A percentile compares a stretch with the other conserved stretches of the same genome.
Evolutionary conservation across 805 yeast genomes (phyloP).

Genomic region (Starmerella floricola): DNA sequence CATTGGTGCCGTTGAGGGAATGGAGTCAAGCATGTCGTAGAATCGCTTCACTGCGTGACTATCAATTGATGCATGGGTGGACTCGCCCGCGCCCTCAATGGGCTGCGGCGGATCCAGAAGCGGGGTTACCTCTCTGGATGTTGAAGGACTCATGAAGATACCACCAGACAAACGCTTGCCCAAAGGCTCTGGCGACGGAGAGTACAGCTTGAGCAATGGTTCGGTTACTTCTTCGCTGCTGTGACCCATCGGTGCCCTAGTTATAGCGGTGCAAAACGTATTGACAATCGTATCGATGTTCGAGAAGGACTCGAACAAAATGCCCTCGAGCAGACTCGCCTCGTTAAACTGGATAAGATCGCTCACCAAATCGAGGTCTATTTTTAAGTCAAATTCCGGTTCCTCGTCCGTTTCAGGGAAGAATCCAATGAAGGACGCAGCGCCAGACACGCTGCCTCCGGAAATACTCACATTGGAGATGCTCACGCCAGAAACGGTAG

Average conservation of each 20-base stretch:
- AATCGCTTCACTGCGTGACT: conserved; percentile 9
- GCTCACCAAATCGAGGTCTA: conserved; percentile 19
- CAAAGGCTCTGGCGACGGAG: too few relatives aligned
- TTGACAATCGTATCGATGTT: conserved; percentile 14
- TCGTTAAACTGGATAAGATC: conserved; percentile 20
- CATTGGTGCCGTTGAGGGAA: conserved; percentile 21
- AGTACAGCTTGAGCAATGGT: too few relatives aligned
- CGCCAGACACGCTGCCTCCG: conserved; percentile 5
- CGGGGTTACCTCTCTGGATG: too few relatives aligned
- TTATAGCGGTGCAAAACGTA: conserved; percentile 6
- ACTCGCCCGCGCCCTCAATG: too few relatives aligned
- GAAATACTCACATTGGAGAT: conserved; percentile 1
- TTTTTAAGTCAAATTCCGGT: conserved; percentile 2
- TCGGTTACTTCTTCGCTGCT: too few relatives aligned
- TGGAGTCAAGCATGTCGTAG: conserved; percentile 16
- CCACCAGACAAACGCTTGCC: too few relatives aligned
- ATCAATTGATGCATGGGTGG: too few relatives aligned
- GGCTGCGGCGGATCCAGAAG: too few relatives aligned
- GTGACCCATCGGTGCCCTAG: too few relatives aligned
- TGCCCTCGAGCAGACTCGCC: conserved; percentile 18
- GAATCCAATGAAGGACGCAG: conserved; percentile 8
- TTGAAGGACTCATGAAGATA: too few relatives aligned
- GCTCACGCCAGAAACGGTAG: conserved; percentile 4
- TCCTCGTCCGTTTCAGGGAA: conserved; percentile 6
- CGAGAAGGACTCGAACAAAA: conserved; percentile 19